Conservation (phyloP, 73 alveolate genomes). For the Tetrahymena elliotti region DNA sequence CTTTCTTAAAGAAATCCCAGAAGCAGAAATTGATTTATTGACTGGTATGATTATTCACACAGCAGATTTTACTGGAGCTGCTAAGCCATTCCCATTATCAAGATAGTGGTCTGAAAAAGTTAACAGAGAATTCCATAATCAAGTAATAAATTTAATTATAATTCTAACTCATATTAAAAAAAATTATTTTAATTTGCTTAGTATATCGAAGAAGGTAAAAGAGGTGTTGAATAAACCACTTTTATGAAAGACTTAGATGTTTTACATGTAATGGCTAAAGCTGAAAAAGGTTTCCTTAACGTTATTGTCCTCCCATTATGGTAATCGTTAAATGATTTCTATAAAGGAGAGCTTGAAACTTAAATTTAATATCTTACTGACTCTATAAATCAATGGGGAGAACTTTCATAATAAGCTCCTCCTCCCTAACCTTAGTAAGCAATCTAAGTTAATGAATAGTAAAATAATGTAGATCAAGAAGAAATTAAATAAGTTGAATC, state of each 20-base stretch:
- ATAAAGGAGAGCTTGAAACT: not conserved
- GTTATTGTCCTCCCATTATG: constrained; percentile 37
- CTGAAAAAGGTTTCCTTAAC: constrained; percentile 38
- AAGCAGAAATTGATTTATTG: constrained; percentile 12
- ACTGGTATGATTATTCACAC: constrained; percentile 46
- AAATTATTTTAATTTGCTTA: not conserved
- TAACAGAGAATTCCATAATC: constrained; percentile 29
- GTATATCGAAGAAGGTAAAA: constrained; percentile 35
- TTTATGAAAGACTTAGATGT: constrained; percentile 30
- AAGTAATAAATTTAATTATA: not conserved
- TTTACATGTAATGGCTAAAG: constrained; percentile 29
- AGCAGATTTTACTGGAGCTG: constrained; percentile 46
- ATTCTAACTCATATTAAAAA: no score
- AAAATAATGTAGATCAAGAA: not conserved
- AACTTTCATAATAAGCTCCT: not conserved
- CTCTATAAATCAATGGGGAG: not conserved
- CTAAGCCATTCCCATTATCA: constrained; percentile 32
- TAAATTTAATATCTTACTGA: not conserved
- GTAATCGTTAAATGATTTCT: constrained; percentile 12
- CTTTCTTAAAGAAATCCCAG: not conserved
- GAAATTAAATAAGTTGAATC: not conserved
- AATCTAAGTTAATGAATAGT: not conserved
- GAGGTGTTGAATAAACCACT: constrained; percentile 31
- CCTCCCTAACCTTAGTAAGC: not conserved
- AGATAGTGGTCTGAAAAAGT: constrained; percentile 43